Evolutionary conservation across 2,329 filamentous ascomycete species (phyloP).

Genomic region (Cladosporium oxysporum): DNA sequence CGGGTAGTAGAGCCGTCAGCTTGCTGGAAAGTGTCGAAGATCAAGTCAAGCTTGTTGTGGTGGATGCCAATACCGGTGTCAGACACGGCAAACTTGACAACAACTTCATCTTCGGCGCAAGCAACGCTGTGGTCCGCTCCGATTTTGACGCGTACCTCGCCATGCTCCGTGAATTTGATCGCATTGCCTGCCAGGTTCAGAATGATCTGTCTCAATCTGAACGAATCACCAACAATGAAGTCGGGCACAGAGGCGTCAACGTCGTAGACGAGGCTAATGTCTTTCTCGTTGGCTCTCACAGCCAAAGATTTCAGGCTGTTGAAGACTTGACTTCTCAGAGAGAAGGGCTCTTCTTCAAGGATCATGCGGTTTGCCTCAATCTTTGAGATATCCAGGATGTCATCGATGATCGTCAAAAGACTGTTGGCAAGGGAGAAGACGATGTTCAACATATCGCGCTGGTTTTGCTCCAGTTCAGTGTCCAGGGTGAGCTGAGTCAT

Average conservation of each 20-base stretch:
- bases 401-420: constrained; percentile 92
- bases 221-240: constrained; percentile 93
- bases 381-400: constrained; percentile 68
- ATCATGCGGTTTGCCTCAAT: constrained; percentile 97
- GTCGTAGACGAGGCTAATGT: constrained; percentile 86
- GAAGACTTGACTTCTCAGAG: constrained; percentile 90
- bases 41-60: constrained; percentile 90
- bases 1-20: constrained; percentile 95
- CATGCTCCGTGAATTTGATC: constrained; percentile 98
- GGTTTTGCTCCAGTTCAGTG: constrained; percentile 88
- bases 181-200: constrained; percentile 96
- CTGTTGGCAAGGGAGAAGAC: constrained; percentile 97
- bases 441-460: constrained; percentile 97
- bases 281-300: constrained; percentile 97
- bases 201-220: constrained; percentile 94
- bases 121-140: constrained; percentile 67
- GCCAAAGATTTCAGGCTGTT: constrained; percentile 94
- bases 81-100: constrained; percentile 92
- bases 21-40: constrained; percentile 99
- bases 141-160: constrained; percentile 94
- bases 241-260: constrained; percentile 93
- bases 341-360: constrained; percentile 97
- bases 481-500: constrained; percentile 97
- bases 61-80: constrained; percentile 98
- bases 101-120: constrained; percentile 74